Evolutionary conservation across 139 green algal species (phyloP), one percentile per base, ranked within the genome.

Genomic region (Chlorella vulgaris): DNA sequence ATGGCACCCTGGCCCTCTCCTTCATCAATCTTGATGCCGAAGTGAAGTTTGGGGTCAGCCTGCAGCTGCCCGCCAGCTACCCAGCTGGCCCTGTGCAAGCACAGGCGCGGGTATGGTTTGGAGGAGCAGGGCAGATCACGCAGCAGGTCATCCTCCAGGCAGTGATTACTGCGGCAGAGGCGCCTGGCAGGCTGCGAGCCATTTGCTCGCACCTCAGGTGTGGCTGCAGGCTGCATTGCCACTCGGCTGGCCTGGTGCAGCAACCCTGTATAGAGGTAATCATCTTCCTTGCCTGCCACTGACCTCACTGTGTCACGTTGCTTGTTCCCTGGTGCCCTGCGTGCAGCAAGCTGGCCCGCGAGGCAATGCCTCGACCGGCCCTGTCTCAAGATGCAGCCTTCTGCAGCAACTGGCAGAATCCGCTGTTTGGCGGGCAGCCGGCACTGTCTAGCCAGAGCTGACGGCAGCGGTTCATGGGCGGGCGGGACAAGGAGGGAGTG

Each of bases 1-100:
- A 43, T 26, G 76, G 65, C 53, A 8, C 5, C 31, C 33, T 86
- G 29, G 24, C 15, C 31, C 60, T 86, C 22, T 50, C 42, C 7
- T 68, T 86, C 10, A 18, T 83, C 53, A 74, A 74, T 29, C 60
- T 81, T 50, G 50, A 86, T 66, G 74, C 82, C 2, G 82, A 84
- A 36, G 77, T 86, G n/a, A 71, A 78, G 39, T 86, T 86, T 33
- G 24, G 19, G 10, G 78, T 74, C 21, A 60, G 18, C 4, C 75
- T 86, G 60, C 43, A 29, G 36, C 63, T 69, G 40, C 47, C 43
- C 18, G 22, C 7, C 35, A 69, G 33, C 71, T 86, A 86, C 70
- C 82, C 82, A 26, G 21, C 77, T 42, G 82, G 82, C 19, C 13
- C 50, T 3, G 28, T 86, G 31, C 40, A 66, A 22, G 26, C 47